phyloP scores from a whole-genome alignment of 2,329 filamentous ascomycete species.

The Phialophora chinensis region DNA sequence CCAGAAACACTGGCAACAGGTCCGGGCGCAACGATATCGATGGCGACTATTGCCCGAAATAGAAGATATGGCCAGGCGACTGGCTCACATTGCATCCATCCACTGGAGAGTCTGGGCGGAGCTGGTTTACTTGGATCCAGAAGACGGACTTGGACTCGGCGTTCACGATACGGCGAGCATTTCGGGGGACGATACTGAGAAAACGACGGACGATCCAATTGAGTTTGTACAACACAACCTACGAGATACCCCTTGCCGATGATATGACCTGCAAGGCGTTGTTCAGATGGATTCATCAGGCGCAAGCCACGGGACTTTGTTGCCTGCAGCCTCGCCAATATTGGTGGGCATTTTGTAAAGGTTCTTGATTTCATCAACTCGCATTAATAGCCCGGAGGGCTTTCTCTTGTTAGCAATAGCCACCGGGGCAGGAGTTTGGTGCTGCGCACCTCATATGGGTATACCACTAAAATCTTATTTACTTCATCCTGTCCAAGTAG shows the following conservation, averaged over 20 bases:
- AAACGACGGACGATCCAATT: conserved; percentile 1
- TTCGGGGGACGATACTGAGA: background rate
- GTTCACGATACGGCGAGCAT: conserved; percentile 8
- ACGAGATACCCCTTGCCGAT: conserved; percentile 3
- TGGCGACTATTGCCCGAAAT: conserved; percentile 43
- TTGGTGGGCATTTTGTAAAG: background rate
- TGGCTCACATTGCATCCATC: conserved; percentile 81
- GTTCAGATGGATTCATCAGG: conserved; percentile 3
- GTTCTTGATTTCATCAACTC: background rate
- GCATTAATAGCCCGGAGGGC: conserved; percentile 1
- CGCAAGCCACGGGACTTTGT: background rate
- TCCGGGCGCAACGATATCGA: conserved; percentile 29
- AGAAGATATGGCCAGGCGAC: conserved; percentile 69
- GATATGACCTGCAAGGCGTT: conserved; percentile 8
- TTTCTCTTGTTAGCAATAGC: background rate
- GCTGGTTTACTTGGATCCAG: conserved; percentile 64
- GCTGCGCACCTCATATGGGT: background rate
- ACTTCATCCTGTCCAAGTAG: background rate
- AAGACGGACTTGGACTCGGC: conserved; percentile 2
- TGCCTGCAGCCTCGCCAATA: background rate
- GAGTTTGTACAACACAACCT: conserved; percentile 14
- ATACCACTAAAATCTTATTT: background rate
- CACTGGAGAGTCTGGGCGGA: conserved; percentile 90
- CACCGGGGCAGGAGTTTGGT: too few relatives aligned
- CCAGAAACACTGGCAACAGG: conserved; percentile 44